phyloP scores from a whole-genome alignment of 164 flowering plant genomes.

The Vitis amurensis region DNA sequence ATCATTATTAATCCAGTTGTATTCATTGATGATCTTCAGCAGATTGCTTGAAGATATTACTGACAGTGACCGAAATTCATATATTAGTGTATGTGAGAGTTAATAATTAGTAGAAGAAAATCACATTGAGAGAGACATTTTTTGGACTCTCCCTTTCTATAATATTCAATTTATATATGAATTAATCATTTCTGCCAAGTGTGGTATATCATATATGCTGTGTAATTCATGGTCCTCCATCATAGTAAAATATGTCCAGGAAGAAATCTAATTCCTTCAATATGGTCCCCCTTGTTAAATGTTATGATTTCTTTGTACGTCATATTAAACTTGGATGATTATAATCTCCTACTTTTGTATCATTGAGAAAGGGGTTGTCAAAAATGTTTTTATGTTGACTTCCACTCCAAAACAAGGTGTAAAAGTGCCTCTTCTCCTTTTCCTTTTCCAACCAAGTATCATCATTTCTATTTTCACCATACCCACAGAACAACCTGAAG shows the following conservation, averaged over 20 bases:
- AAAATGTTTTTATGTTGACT: too few species aligned
- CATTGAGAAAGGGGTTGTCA: too few species aligned
- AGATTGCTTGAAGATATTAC: conserved; percentile 31
- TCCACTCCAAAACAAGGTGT: too few species aligned
- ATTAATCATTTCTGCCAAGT: conserved; percentile 6
- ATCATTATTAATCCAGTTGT: conserved; percentile 16
- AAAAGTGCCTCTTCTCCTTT: background rate
- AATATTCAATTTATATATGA: conserved; percentile 1
- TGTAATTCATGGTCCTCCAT: background rate
- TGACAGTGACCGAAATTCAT: conserved; percentile 31
- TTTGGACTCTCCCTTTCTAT: conserved; percentile 22
- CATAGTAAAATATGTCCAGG: too few species aligned
- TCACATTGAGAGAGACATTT: conserved; percentile 24
- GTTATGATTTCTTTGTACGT: background rate
- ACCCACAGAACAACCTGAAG: too few species aligned
- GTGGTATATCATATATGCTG: background rate
- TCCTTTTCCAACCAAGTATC: too few species aligned
- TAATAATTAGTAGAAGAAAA: conserved; percentile 1
- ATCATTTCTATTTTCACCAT: too few species aligned
- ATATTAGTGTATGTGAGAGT: background rate
- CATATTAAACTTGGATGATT: too few species aligned
- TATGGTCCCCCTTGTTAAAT: background rate
- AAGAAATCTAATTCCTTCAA: too few species aligned
- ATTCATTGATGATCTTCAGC: conserved; percentile 25
- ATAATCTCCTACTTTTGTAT: too few species aligned